A percentile compares a stretch with the other conserved stretches of the same genome.
These are phyloP conservation scores for Pythium brachiatum DNA, from an alignment of 352 stramenopile species.

Conservation along the genomic window DNA sequence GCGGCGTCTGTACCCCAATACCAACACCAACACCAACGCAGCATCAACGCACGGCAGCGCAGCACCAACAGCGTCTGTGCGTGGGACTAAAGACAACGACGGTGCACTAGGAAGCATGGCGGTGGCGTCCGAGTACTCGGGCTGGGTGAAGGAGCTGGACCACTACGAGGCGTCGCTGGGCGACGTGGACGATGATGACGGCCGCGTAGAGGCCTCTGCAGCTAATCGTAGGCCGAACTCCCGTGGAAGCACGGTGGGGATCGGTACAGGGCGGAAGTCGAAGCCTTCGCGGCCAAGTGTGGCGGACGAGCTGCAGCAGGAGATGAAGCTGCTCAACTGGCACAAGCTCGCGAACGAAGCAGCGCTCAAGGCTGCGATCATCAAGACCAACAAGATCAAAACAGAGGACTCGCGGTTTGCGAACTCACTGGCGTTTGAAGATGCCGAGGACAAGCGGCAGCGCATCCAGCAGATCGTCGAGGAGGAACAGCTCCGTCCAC, in stretches of 20 bases:
- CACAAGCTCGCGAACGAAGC: conserved; percentile 94
- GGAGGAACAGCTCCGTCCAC: conserved; percentile 88
- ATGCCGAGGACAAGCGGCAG: conserved; percentile 79
- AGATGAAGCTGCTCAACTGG: conserved; percentile 94
- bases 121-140: conserved; percentile 39
- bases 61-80: too few relatives aligned
- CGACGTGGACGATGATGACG: conserved; percentile 27
- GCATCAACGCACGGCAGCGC: background rate
- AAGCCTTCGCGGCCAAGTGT: conserved; percentile 25
- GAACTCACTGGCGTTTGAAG: conserved; percentile 40
- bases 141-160: conserved; percentile 60
- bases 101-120: background rate
- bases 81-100: too few relatives aligned
- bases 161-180: conserved; percentile 37
- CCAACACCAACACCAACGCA: background rate
- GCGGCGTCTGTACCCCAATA: background rate
- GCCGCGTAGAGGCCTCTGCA: conserved; percentile 27
- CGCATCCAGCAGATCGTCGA: conserved; percentile 91
- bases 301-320: conserved; percentile 83
- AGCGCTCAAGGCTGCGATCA: conserved; percentile 88
- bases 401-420: conserved; percentile 60
- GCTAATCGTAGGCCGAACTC: conserved; percentile 9
- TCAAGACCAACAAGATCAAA: conserved; percentile 88
- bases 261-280: conserved; percentile 24
- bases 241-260: conserved; percentile 13